Conservation (phyloP, 768 basidiomycete species). For the Suillus hirtellus region DNA sequence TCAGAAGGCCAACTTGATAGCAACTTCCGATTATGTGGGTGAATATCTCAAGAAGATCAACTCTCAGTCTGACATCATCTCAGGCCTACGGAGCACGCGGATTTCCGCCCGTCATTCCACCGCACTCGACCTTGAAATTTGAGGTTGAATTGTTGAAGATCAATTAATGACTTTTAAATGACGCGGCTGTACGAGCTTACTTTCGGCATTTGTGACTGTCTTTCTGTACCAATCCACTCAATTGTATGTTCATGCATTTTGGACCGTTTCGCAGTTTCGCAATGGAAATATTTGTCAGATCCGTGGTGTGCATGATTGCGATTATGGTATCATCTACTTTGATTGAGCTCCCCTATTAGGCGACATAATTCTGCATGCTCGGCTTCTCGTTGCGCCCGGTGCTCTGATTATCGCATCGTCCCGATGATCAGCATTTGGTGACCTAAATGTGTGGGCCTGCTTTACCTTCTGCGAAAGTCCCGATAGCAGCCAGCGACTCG, state of each 20-base stretch:
- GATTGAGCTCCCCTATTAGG: neutral
- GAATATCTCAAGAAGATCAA: slow-evolving; percentile 9
- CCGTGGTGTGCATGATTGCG: neutral
- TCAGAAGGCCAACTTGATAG: slow-evolving; percentile 66
- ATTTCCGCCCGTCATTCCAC: slow-evolving; percentile 77
- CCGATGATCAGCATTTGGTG: slow-evolving; percentile 11
- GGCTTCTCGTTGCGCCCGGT: slow-evolving; percentile 1
- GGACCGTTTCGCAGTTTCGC: neutral
- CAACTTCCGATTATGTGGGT: slow-evolving; percentile 79
- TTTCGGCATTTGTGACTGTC: slow-evolving; percentile 20
- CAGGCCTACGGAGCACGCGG: slow-evolving; percentile 77
- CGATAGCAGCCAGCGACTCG: slow-evolving; percentile 13
- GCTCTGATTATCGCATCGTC: slow-evolving; percentile 15
- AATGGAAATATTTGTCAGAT: neutral
- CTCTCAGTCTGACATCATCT: slow-evolving; percentile 10
- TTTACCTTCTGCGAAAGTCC: slow-evolving; percentile 9
- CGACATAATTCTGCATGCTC: slow-evolving; percentile 3
- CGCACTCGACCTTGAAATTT: slow-evolving; percentile 73
- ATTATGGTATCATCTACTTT: neutral
- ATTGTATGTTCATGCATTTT: slow-evolving; percentile 19
- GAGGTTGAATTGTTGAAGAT: slow-evolving; percentile 84
- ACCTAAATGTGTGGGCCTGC: neutral
- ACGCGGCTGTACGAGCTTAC: slow-evolving; percentile 21
- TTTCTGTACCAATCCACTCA: slow-evolving; percentile 27
- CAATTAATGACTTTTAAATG: slow-evolving; percentile 36